A percentile compares a stretch with the other conserved stretches of the same genome.
Evolutionary conservation across 441 rosid genomes (phyloP).

Genomic region (Hura crepitans): DNA sequence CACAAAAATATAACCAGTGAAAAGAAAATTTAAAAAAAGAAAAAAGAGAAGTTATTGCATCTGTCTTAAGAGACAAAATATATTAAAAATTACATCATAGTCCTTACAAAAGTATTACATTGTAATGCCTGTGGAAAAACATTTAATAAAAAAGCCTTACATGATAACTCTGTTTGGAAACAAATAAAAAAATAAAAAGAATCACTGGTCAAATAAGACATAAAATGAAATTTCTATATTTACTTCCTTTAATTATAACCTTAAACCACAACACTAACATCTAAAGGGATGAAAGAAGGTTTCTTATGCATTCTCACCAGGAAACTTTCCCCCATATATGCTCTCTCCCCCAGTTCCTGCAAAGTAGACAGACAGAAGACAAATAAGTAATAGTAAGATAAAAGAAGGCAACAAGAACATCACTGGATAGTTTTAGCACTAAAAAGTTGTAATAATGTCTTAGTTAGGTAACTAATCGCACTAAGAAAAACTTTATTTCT

Average conservation of each 20-base stretch:
- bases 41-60: no score
- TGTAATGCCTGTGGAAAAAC: no score
- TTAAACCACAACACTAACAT: background rate
- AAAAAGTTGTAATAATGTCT: no score
- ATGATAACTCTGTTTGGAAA: no score
- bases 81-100: no score
- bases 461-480: background rate
- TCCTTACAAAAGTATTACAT: no score
- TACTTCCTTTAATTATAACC: slow-evolving; percentile 1
- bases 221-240: background rate
- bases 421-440: background rate
- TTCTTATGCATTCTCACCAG: slow-evolving; percentile 58
- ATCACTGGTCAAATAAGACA: background rate
- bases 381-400: slow-evolving; percentile 1
- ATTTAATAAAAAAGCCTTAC: no score
- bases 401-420: background rate
- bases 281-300: slow-evolving; percentile 5
- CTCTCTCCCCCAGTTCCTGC: slow-evolving; percentile 90
- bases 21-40: no score
- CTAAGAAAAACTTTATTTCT: background rate
- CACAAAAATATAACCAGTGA: no score
- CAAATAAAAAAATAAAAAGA: no score
- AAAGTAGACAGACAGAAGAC: slow-evolving; percentile 19
- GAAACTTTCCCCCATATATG: slow-evolving; percentile 75
- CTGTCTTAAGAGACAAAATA: no score